phyloP scores from a whole-genome alignment of 495 filamentous ascomycete genomes.

The Penicillium ochrochloron region DNA sequence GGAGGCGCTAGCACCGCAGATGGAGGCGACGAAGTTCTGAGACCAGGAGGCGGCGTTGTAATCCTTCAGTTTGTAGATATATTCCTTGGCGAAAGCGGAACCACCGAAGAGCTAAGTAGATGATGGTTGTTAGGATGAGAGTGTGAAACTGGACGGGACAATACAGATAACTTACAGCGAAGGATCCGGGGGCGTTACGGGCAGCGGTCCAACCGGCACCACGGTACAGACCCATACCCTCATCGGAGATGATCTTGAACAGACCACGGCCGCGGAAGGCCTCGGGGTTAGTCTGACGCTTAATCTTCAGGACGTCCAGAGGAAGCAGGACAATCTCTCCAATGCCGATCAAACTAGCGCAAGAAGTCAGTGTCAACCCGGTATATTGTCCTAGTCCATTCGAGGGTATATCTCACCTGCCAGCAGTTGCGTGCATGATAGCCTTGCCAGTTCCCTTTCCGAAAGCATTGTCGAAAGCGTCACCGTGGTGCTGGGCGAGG shows the following conservation, averaged over 20 bases:
- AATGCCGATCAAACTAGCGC: slow-evolving; percentile 82
- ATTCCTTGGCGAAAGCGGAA: slow-evolving; percentile 97
- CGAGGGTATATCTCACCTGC: slow-evolving; percentile 61
- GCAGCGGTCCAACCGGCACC: slow-evolving; percentile 98
- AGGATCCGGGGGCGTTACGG: slow-evolving; percentile 94
- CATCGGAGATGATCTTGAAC: slow-evolving; percentile 85
- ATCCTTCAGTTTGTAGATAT: slow-evolving; percentile 81
- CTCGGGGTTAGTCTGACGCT: slow-evolving; percentile 98
- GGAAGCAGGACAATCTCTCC: slow-evolving; percentile 96
- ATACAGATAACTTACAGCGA: slow-evolving; percentile 72
- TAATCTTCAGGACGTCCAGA: slow-evolving; percentile 98
- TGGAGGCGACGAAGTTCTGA: slow-evolving; percentile 97
- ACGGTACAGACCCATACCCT: slow-evolving; percentile 94
- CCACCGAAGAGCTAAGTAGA: slow-evolving; percentile 85
- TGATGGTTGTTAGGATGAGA: slow-evolving; percentile 15
- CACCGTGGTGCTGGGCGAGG: slow-evolving; percentile 78
- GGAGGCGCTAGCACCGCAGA: slow-evolving; percentile 89
- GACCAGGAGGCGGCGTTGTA: slow-evolving; percentile 95
- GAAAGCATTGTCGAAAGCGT: slow-evolving; percentile 84
- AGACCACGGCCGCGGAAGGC: slow-evolving; percentile 94
- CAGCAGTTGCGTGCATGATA: slow-evolving; percentile 95
- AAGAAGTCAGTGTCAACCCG: slow-evolving; percentile 10
- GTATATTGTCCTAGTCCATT: background rate
- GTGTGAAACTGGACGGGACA: slow-evolving; percentile 10
- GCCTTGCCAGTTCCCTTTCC: slow-evolving; percentile 97